Base-by-base conservation (phyloP, 202 grass and related monocot genomes). In the Brachypodium distachyon region DNA sequence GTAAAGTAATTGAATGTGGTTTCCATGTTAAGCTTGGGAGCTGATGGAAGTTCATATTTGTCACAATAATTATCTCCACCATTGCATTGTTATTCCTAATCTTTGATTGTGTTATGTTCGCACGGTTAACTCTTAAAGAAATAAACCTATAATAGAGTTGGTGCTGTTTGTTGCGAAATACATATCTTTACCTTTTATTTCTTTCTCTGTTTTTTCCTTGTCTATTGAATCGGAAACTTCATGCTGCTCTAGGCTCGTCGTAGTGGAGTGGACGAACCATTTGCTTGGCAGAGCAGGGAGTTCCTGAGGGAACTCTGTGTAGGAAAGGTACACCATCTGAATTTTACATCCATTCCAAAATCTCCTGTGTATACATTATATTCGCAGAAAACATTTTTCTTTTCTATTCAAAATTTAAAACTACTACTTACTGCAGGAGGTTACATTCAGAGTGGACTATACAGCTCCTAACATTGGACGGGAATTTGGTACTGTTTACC, bases 261-360 rank as follows among this genome's bases (percentile, higher is more conserved):
- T 37, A 86, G 90, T 31, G 92, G 90, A 76, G 61, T 93, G 41
- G 92, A 96, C 42, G 96, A 99, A 51, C 90, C 96, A 40, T 99
- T 99, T 93, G 96, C 96, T 70, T 99, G 96, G 96, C 83, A 92
- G 32, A 99, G 96, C 78, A 93, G 78, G 34, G 96, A 99, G 42
- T 96, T 80, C 74, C 67, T 99, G 55, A 96, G 96, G 65, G 89
- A 91, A 43, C 87, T 86, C 4, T 99, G 96, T 62, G 67, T 99
- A 12, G 96, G 92, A 81, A 96, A 99, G 96, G 96, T 99, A 22
- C 23, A 65, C 19, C 61, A 76, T 87, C 79, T 99, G 12, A 51
- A 44, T 77, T 52, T 34, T 29, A 25, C 12, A 43, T 84, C 3
- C 64, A 53, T 68, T 32, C 60, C 14, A 27, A 50, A 39, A n/a